Evolutionary conservation across 78 protist species (phyloP), one percentile per base, ranked within the genome.

Genomic region (Salpingoeca rosetta): DNA sequence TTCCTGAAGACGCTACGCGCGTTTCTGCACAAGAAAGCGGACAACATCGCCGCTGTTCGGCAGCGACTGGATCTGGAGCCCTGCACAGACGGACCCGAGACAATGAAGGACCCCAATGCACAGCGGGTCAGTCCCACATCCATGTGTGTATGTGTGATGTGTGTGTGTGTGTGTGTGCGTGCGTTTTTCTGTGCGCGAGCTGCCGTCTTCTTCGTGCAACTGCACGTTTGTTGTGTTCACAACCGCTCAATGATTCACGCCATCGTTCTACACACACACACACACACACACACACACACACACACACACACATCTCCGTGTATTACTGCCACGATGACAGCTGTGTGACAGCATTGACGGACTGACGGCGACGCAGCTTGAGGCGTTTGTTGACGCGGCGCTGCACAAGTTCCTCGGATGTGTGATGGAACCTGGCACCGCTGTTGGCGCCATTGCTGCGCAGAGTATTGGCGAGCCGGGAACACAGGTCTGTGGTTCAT

Each of bases 401-500:
- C 56, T 77, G 37, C 3, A 22, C 81, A 77, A 77, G 81, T 77
- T 35, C 81, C 3, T 1, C 31, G 51, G 81, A 0, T 26, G 51
- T 3, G 2, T 22, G 86, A 51, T 89, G 72, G 99, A 98, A 81
- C 97, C 99, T 0, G 99, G 99, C 65, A 90, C 97, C 0, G 98
- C 99, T 0, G 97, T 96, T 35, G 99, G 99, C 22, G 99, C 99
- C 11, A 41, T 98, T 56, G 98, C 94, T 43, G 99, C 97, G 17
- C 99, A 97, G 86, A 41, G 84, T 3, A 89, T 94, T 57, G 99
- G 99, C 28, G 99, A 97, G 83, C 99, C 99, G 26, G 98, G 97
- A 45, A 98, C 99, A 39, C 99, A n/a, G n/a, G n/a, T n/a, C n/a
- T n/a, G n/a, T n/a, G n/a, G n/a, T n/a, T n/a, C n/a, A n/a, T n/a